Evolutionary conservation across 2,329 filamentous ascomycete genomes (phyloP), one percentile per base, ranked within the genome.

Genomic region (Metarhizium anisopliae): DNA sequence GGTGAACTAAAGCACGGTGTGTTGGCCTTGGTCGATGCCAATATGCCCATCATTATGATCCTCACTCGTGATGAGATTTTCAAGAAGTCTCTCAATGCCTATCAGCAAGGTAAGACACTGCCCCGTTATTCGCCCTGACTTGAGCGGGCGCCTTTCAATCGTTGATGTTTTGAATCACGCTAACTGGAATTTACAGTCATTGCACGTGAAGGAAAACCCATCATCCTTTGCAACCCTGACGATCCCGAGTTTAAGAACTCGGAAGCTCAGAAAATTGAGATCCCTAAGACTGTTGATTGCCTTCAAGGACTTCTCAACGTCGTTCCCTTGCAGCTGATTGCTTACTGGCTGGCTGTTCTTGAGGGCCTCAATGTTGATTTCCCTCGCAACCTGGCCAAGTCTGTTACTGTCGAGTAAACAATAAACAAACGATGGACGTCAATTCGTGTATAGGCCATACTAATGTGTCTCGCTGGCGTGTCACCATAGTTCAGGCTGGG

Each of bases 1-100:
- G 94, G 94, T 75, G 94, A 99, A 78, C 83, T 99, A 67, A 99
- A 99, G 84, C 94, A 99, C 74, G 94, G 94, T 80, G 94, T 99
- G 53, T 80, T 99, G 70, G 94, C 94, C 54, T 82, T 99, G 60
- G 94, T 99, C 58, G 94, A 99, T 67, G 94, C 99, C 82, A 93
- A 96, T 76, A 84, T 99, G 42, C 94, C 94, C 60, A 99, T 99
- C 72, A 96, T 99, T 75, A 99, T 99, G 94, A 97, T 99, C 68
- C 81, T 99, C 59, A 99, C 94, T 55, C 89, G 94, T 59, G 94
- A 99, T 70, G 83, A 91, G 65, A 87, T 99, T 68, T 99, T 99
- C 78, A 88, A 88, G 72, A 99, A 99, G 80, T 97, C 94, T n/a
- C 81, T 99, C 68, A 99, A 99, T 74, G 94, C 94, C 67, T 99